Conservation (phyloP, 768 basidiomycete species). For the Candolleomyces efflorescens region DNA sequence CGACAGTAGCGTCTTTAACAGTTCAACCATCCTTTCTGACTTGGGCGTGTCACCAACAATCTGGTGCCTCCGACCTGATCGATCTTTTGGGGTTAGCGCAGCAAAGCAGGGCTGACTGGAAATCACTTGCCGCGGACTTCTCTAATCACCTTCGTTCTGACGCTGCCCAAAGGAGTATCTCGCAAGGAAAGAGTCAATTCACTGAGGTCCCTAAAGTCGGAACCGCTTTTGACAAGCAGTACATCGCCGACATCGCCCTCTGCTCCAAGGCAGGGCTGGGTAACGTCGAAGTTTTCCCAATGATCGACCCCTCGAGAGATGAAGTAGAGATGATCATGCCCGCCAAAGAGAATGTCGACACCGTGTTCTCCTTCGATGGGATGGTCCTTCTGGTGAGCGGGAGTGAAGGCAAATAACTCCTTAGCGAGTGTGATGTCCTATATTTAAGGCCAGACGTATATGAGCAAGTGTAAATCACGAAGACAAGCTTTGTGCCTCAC, state of each 20-base stretch:
- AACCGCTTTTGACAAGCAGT: conserved; percentile 80
- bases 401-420: conserved; percentile 55
- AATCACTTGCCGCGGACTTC: conserved; percentile 48
- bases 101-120: background rate
- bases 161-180: conserved; percentile 54
- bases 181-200: conserved; percentile 64
- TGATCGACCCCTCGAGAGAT: conserved; percentile 57
- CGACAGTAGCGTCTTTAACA: conserved; percentile 62
- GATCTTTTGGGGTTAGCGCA: background rate
- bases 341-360: conserved; percentile 79
- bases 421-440: conserved; percentile 75
- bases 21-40: conserved; percentile 47
- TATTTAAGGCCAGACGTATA: background rate
- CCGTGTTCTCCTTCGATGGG: conserved; percentile 59
- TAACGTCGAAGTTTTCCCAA: conserved; percentile 65
- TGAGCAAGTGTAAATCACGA: background rate
- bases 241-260: conserved; percentile 71
- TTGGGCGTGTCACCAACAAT: conserved; percentile 57
- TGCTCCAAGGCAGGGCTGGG: conserved; percentile 52
- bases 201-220: conserved; percentile 85
- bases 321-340: conserved; percentile 86
- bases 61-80: conserved; percentile 59
- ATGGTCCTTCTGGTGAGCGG: conserved; percentile 40
- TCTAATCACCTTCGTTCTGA: conserved; percentile 62
- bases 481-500: conserved; percentile 23